These are phyloP conservation scores for Cynanchum wilfordii DNA, from an alignment of 257 asterid genomes.

Conservation along the genomic window DNA sequence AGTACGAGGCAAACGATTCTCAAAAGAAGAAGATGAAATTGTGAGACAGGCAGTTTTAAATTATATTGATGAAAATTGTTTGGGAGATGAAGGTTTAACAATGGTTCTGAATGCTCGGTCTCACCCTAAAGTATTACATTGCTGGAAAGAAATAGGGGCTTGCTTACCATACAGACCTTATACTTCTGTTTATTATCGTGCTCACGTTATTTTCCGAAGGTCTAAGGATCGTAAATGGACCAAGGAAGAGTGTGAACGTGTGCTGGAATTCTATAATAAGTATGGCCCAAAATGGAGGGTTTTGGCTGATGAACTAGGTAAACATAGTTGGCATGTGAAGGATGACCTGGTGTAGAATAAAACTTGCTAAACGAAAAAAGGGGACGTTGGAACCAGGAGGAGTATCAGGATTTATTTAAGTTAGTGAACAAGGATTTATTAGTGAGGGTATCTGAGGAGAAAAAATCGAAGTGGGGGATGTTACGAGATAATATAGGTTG, in stretches of 20 bases:
- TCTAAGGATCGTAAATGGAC: constrained; percentile 27
- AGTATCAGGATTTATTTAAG: constrained; percentile 29
- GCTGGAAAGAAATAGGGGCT: constrained; percentile 28
- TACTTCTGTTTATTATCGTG: constrained; percentile 18
- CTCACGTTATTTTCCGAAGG: constrained; percentile 23
- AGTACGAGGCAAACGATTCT: constrained; percentile 20
- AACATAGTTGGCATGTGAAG: constrained; percentile 25
- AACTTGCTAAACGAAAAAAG: constrained; percentile 7
- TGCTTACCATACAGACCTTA: constrained; percentile 23
- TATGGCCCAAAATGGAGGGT: constrained; percentile 23
- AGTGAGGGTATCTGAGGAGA: constrained; percentile 17
- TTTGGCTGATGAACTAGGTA: constrained; percentile 28
- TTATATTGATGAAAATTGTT: constrained; percentile 18
- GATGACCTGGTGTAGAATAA: constrained; percentile 29
- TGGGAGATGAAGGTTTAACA: constrained; percentile 28
- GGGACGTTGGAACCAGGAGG: constrained; percentile 30
- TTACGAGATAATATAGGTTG: no score
- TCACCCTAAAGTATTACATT: constrained; percentile 16
- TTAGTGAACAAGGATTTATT: constrained; percentile 27
- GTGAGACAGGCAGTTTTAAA: constrained; percentile 22
- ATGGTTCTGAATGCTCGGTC: constrained; percentile 24
- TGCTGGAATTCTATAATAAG: constrained; percentile 4
- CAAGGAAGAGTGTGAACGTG: constrained; percentile 19
- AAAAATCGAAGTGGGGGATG: no score
- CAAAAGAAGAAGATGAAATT: constrained; percentile 27